Percentiles rank a stretch among this genome's conserved stretches.
phyloP scores from a whole-genome alignment of 106 monocot species.

The Posidonia australis region DNA sequence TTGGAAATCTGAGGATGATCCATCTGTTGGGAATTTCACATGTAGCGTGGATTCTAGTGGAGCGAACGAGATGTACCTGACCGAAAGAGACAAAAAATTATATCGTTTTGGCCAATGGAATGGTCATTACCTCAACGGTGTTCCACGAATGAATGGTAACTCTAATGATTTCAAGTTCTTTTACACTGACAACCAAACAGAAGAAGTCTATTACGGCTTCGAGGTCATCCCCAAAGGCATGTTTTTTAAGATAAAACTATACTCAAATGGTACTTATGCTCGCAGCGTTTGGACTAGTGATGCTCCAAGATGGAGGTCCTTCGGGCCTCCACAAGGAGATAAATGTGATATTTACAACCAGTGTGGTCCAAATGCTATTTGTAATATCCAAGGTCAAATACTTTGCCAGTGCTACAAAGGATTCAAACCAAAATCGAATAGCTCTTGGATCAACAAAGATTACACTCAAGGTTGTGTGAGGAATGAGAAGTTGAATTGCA shows the following conservation, averaged over 20 bases:
- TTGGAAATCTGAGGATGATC: constrained; percentile 38
- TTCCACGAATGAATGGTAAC: constrained; percentile 27
- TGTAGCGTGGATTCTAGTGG: constrained; percentile 22
- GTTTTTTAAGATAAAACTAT: constrained; percentile 24
- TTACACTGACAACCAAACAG: constrained; percentile 10
- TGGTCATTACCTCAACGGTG: constrained; percentile 13
- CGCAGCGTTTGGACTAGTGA: constrained; percentile 13
- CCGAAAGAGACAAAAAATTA: constrained; percentile 15
- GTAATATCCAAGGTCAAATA: constrained; percentile 4
- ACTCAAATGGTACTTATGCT: constrained; percentile 12
- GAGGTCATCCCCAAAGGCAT: neutral
- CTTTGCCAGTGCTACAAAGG: constrained; percentile 27
- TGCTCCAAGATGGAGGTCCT: constrained; percentile 16
- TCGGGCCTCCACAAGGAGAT: constrained; percentile 2
- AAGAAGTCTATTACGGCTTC: constrained; percentile 32
- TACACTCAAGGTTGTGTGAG: constrained; percentile 20
- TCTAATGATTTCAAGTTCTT: constrained; percentile 2
- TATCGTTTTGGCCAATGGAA: constrained; percentile 46
- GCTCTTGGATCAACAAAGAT: constrained; percentile 23
- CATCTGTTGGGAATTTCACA: constrained; percentile 36
- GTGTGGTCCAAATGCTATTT: constrained; percentile 35
- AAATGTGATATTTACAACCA: constrained; percentile 22
- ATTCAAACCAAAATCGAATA: constrained; percentile 9
- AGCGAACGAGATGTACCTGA: constrained; percentile 12
- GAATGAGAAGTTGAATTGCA: constrained; percentile 18